Evolutionary conservation across 1,139 yeast genomes (phyloP), one percentile per base, ranked within the genome.

Genomic region (Magnusiomyces paraingens): DNA sequence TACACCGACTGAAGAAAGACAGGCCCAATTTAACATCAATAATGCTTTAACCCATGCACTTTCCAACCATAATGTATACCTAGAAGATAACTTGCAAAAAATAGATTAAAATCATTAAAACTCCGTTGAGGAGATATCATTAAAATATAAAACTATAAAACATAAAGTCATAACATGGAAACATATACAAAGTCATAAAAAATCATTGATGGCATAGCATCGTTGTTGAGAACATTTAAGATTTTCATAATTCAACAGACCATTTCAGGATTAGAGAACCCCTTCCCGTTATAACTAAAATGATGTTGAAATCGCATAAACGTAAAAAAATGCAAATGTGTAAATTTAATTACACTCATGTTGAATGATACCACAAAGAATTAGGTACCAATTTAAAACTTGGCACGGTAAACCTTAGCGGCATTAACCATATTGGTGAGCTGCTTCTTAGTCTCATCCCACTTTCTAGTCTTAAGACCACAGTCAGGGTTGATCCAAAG

Each of bases 401-500:
- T 73, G 68, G 73, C 90, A 79, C 98, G 90, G 93, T 80, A 90
- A 77, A 81, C 81, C 82, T 91, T 90, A 71, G 99, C 98, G 72
- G 99, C 98, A 66, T 86, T 91, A 73, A 93, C 99, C 99, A 93
- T 93, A 80, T 93, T 88, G 73, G 94, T 86, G 77, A 93, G 86
- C 69, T 73, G 73, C 65, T 64, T 81, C 77, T 82, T 79, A 68
- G 89, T 86, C 81, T 88, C 95, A 64, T 85, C 85, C 95, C 95
- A 87, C 65, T 91, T 93, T 82, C 96, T 86, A 73, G 96, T 88
- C 86, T 91, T 91, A 76, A 91, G 83, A 84, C 99, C 99, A 85
- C 99, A 93, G 81, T 93, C 99, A 71, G 99, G 99, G 94, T 93
- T 93, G 71, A 93, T 94, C 98, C 98, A 93, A 84, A 93, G 87